These are phyloP conservation scores for Coemansia sp. DNA, from an alignment of 192 early-diverging fungal genomes.

Conservation along the genomic window DNA sequence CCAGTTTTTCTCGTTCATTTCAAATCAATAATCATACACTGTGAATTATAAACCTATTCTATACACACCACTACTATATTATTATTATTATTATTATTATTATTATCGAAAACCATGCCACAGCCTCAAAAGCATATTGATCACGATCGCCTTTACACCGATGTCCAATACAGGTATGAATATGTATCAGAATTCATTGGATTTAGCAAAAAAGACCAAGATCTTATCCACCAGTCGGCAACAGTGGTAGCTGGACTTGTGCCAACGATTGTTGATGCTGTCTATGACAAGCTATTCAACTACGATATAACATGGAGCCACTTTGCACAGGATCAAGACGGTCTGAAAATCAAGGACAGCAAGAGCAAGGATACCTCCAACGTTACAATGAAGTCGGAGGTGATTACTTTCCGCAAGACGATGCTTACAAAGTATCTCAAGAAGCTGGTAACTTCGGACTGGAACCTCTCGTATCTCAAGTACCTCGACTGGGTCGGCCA, in stretches of 20 bases:
- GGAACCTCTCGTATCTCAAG: slow-evolving; percentile 57
- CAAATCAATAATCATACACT: no score
- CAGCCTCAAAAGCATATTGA: slow-evolving; percentile 58
- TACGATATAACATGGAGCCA: slow-evolving; percentile 75
- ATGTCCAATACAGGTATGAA: slow-evolving; percentile 74
- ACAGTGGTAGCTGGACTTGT: slow-evolving; percentile 64
- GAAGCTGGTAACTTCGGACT: slow-evolving; percentile 60
- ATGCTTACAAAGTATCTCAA: slow-evolving; percentile 71
- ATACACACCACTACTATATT: no score
- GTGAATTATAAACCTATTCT: background rate
- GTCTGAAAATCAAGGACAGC: slow-evolving; percentile 46
- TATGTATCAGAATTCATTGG: slow-evolving; percentile 74
- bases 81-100: no score
- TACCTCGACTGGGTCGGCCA: slow-evolving; percentile 81
- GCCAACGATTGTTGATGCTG: slow-evolving; percentile 73
- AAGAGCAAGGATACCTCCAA: slow-evolving; percentile 37
- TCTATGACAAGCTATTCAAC: slow-evolving; percentile 68
- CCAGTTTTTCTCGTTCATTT: no score
- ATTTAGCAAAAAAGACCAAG: slow-evolving; percentile 68
- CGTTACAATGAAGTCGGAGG: slow-evolving; percentile 62
- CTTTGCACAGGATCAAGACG: slow-evolving; percentile 69
- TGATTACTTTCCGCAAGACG: slow-evolving; percentile 79
- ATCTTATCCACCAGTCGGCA: slow-evolving; percentile 67
- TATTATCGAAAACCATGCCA: background rate
- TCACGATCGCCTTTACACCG: slow-evolving; percentile 66